Base-by-base conservation (phyloP, 345 rosid species). In the Barbarea vulgaris region DNA sequence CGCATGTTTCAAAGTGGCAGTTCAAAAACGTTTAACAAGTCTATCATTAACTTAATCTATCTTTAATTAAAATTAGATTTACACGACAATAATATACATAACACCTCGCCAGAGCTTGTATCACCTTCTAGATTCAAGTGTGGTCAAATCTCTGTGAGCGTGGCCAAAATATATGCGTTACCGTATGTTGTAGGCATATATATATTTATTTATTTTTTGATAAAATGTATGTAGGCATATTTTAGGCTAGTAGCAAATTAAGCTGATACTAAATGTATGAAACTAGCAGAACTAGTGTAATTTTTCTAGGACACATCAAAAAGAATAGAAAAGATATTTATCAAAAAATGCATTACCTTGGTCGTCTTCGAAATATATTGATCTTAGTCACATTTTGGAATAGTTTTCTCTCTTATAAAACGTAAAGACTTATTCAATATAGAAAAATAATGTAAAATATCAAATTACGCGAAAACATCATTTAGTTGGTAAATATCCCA, bases 1-100 rank as follows among this genome's bases (percentile, higher is more conserved):
- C 5, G 31, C 13, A 21, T n/a, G n/a, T n/a, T n/a, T 68, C 62
- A 53, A 66, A 21, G 47, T 67, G 62, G 72, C 51, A 37, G 72
- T 68, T 66, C 6, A 66, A 47, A 48, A 57, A 56, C 39, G 61
- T 56, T 56, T 30, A 56, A 56, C 39, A 56, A 31, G 62, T 57
- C 62, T 57, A 17, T 9, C 7, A 0, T 41, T 41, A 13, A 41
- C 8, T 5, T 42, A 42, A 42, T n/a, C 18, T 2, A n/a, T n/a
- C 9, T 44, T 15, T 44, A 44, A 44, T 42, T 14, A 14, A 42
- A n/a, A 14, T 15, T 42, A 42, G 18, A 15, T 14, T 41, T 41
- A 7, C 17, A 41, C 46, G 17, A 37, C 42, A 4, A n/a, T n/a
- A n/a, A n/a, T n/a, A n/a, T n/a, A 28, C 6, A 28, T 28, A 28